These are phyloP conservation scores for Sonneratia caseolaris DNA, from an alignment of 345 rosid genomes.

Conservation along the genomic window DNA sequence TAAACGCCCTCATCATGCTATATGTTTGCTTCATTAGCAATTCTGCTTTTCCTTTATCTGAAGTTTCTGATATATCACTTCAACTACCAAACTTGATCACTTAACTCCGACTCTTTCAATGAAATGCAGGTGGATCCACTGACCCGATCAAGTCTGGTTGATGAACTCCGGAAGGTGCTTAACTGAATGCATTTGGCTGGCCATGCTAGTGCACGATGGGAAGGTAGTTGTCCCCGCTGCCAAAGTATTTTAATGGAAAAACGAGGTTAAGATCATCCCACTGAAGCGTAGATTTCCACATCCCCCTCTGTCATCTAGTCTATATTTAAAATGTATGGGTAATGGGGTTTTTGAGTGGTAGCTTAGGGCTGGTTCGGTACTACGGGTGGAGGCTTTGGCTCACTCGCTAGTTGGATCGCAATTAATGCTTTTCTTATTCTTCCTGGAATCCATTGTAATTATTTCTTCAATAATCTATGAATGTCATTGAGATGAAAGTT, in stretches of 20 bases:
- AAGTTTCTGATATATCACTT: neutral
- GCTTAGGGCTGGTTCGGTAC: neutral
- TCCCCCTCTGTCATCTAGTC: neutral
- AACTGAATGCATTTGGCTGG: constrained; percentile 17
- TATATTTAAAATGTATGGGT: neutral
- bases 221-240: neutral
- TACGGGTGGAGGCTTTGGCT: neutral
- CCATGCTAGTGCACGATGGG: neutral
- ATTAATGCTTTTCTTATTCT: neutral
- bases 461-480: neutral
- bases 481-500: neutral
- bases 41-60: neutral
- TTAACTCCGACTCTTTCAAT: constrained; percentile 14
- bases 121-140: constrained; percentile 60
- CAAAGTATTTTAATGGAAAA: neutral
- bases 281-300: neutral
- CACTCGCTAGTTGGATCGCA: neutral
- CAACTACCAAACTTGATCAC: neutral
- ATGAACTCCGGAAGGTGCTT: constrained; percentile 16
- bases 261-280: neutral
- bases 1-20: constrained; percentile 18
- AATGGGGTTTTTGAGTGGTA: neutral
- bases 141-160: constrained; percentile 4
- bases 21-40: neutral
- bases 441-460: constrained; percentile 1